Conservation (phyloP, 768 basidiomycete genomes). For the Paxillus rubicundulus region DNA sequence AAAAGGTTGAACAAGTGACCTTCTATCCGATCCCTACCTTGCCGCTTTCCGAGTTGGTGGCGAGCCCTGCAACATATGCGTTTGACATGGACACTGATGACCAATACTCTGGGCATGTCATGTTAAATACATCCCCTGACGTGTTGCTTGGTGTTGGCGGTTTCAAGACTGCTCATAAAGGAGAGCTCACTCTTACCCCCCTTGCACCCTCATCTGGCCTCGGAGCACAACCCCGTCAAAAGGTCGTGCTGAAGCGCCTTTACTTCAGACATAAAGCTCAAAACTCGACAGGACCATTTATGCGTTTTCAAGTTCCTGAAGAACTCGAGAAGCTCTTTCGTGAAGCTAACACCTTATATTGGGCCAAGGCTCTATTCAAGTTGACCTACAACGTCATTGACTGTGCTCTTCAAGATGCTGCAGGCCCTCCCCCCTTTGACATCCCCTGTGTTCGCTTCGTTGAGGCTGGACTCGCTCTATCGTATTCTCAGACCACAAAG, state of each 20-base stretch:
- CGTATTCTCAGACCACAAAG: not conserved
- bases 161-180: constrained; percentile 9
- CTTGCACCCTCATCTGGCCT: not conserved
- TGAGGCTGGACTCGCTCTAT: constrained; percentile 1
- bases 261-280: not conserved
- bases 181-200: not conserved
- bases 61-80: too few relatives aligned
- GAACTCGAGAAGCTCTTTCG: constrained; percentile 1
- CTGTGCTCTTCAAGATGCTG: not conserved
- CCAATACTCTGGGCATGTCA: not conserved
- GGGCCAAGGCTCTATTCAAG: constrained; percentile 5
- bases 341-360: constrained; percentile 12
- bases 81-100: too few relatives aligned
- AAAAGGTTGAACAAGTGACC: not conserved
- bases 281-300: not conserved
- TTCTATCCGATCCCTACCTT: not conserved
- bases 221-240: not conserved
- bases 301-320: not conserved
- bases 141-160: constrained; percentile 1
- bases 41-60: not conserved
- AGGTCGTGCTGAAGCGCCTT: not conserved
- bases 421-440: not conserved
- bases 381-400: constrained; percentile 9
- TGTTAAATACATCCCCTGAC: not conserved
- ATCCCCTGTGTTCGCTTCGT: constrained; percentile 10